Evolutionary conservation across 2,329 filamentous ascomycete species (phyloP).

Genomic region (Clonostachys chloroleuca): DNA sequence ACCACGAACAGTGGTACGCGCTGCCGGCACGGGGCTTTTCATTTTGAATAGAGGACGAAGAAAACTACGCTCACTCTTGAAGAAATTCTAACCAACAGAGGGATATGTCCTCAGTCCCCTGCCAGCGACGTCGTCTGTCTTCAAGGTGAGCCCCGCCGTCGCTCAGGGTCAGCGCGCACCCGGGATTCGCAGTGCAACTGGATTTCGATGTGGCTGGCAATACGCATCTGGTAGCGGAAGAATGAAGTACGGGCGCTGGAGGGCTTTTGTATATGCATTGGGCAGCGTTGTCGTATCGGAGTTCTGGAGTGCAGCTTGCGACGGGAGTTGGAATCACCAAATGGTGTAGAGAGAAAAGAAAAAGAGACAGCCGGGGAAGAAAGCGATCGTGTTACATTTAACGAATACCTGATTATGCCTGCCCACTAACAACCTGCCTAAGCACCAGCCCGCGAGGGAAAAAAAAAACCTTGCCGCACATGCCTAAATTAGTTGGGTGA

Average conservation of each 20-base stretch:
- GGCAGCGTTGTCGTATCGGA: constrained; percentile 8
- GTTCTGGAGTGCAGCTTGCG: too few species aligned
- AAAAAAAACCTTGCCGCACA: not conserved
- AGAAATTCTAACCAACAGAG: too few species aligned
- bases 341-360: constrained; percentile 14
- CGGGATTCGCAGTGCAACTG: constrained; percentile 44
- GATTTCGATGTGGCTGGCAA: constrained; percentile 42
- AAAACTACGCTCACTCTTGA: too few species aligned
- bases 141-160: constrained; percentile 49
- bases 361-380: constrained; percentile 2
- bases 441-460: too few species aligned
- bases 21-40: constrained; percentile 41
- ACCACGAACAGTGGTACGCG: constrained; percentile 51
- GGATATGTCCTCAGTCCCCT: not conserved
- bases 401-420: too few species aligned
- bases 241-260: constrained; percentile 38
- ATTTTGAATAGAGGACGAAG: constrained; percentile 17
- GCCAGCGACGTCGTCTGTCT: constrained; percentile 1
- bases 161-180: constrained; percentile 53
- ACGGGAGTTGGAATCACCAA: constrained; percentile 11
- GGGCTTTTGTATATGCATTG: constrained; percentile 53
- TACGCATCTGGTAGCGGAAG: constrained; percentile 55
- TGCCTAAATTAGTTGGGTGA: not conserved
- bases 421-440: too few species aligned
- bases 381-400: not conserved